A percentile compares a stretch with the other conserved stretches of the same genome.
These are phyloP conservation scores for Debaryomyces tyrocola DNA, from an alignment of 805 yeast species.

Conservation along the genomic window DNA sequence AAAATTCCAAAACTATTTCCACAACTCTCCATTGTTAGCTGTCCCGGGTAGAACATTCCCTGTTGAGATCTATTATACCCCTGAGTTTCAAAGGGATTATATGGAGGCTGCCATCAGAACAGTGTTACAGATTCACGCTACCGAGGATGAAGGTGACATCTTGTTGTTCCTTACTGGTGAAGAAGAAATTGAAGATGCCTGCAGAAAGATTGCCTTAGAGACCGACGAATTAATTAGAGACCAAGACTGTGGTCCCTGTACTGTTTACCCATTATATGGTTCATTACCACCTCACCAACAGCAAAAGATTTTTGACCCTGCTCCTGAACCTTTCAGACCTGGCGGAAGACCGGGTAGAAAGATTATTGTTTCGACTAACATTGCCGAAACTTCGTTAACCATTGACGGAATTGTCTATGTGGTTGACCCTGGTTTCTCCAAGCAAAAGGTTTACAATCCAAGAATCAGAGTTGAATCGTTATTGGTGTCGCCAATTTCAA, in stretches of 20 bases:
- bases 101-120: constrained; percentile 94
- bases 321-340: constrained; percentile 69
- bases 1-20: constrained; percentile 87
- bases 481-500: constrained; percentile 92
- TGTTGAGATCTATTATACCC: constrained; percentile 94
- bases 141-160: constrained; percentile 92
- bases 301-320: constrained; percentile 89
- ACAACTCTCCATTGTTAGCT: constrained; percentile 88
- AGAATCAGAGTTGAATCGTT: constrained; percentile 93
- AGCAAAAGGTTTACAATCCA: constrained; percentile 95
- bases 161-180: constrained; percentile 90
- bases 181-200: constrained; percentile 97
- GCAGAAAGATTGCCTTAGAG: constrained; percentile 82
- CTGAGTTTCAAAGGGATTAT: constrained; percentile 94
- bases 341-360: constrained; percentile 94
- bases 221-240: constrained; percentile 88
- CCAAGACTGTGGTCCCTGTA: constrained; percentile 83
- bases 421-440: constrained; percentile 95
- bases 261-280: constrained; percentile 92
- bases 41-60: constrained; percentile 99
- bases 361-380: constrained; percentile 88
- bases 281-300: constrained; percentile 96
- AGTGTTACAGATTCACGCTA: constrained; percentile 93
- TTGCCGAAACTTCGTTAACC: constrained; percentile 96
- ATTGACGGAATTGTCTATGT: constrained; percentile 97